phyloP scores from a whole-genome alignment of 495 filamentous ascomycete species.

The Talaromyces stipitatus region DNA sequence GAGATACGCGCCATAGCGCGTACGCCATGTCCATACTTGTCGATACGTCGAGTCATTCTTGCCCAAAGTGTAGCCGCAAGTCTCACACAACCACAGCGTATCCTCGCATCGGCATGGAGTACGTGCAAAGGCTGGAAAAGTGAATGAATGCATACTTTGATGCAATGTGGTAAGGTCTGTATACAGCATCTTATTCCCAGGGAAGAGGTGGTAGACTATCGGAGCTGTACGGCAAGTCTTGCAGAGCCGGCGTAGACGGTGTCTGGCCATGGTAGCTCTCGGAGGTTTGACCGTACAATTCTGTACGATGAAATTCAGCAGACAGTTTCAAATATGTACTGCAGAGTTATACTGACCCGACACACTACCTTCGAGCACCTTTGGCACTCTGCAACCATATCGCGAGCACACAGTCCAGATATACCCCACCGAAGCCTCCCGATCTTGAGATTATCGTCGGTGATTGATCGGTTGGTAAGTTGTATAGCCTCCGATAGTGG shows the following conservation, averaged over 20 bases:
- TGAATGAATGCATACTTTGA: slow-evolving; percentile 17
- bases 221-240: slow-evolving; percentile 60
- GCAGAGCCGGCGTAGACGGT: slow-evolving; percentile 74
- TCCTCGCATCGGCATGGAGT: slow-evolving; percentile 63
- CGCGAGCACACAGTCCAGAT: slow-evolving; percentile 67
- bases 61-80: slow-evolving; percentile 63
- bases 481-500: slow-evolving; percentile 29
- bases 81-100: slow-evolving; percentile 70
- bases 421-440: slow-evolving; percentile 53
- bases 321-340: background rate
- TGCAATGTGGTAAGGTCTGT: slow-evolving; percentile 2
- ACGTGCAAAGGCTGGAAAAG: slow-evolving; percentile 38
- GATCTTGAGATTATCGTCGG: slow-evolving; percentile 19
- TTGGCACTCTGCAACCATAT: slow-evolving; percentile 77
- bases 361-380: slow-evolving; percentile 71
- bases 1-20: slow-evolving; percentile 70
- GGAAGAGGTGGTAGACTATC: slow-evolving; percentile 30
- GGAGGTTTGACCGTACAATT: slow-evolving; percentile 82
- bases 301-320: slow-evolving; percentile 28
- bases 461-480: slow-evolving; percentile 27
- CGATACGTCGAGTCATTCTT: slow-evolving; percentile 66
- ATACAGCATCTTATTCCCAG: background rate
- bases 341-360: slow-evolving; percentile 47
- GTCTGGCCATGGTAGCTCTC: slow-evolving; percentile 47
- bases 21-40: slow-evolving; percentile 82